Conservation (phyloP, 106 monocot genomes). For the Dactylorhiza incarnata region DNA sequence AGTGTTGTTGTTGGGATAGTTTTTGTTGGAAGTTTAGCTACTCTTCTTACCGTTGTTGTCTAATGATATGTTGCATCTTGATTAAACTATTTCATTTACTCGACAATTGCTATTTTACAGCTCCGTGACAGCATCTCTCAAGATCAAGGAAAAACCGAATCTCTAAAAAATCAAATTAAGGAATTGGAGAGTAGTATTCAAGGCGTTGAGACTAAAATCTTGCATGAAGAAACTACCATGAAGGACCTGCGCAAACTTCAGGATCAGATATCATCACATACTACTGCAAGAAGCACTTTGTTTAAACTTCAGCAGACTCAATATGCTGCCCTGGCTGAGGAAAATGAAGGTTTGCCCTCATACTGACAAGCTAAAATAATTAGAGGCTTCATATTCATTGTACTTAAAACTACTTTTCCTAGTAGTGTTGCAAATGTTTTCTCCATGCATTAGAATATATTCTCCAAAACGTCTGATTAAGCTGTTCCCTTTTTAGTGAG, state of each 20-base stretch:
- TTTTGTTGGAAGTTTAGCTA: not conserved
- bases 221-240: slow-evolving; percentile 49
- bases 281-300: slow-evolving; percentile 73
- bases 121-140: slow-evolving; percentile 76
- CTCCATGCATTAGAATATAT: not conserved
- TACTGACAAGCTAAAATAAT: not conserved
- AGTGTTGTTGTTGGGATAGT: not conserved
- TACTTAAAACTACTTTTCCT: not conserved
- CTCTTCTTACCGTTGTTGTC: not conserved
- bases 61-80: too few relatives aligned
- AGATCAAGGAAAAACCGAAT: slow-evolving; percentile 82
- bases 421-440: not conserved
- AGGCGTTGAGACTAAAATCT: slow-evolving; percentile 53
- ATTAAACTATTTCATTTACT: not conserved
- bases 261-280: slow-evolving; percentile 61
- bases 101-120: slow-evolving; percentile 22
- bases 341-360: slow-evolving; percentile 77
- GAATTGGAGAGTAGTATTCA: slow-evolving; percentile 63
- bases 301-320: slow-evolving; percentile 84
- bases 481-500: not conserved
- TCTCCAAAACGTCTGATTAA: not conserved
- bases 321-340: slow-evolving; percentile 87
- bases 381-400: slow-evolving; percentile 1
- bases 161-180: slow-evolving; percentile 72
- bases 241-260: slow-evolving; percentile 81